Evolutionary conservation across 2,329 filamentous ascomycete species (phyloP).

Genomic region (Dactylellina cionopaga): DNA sequence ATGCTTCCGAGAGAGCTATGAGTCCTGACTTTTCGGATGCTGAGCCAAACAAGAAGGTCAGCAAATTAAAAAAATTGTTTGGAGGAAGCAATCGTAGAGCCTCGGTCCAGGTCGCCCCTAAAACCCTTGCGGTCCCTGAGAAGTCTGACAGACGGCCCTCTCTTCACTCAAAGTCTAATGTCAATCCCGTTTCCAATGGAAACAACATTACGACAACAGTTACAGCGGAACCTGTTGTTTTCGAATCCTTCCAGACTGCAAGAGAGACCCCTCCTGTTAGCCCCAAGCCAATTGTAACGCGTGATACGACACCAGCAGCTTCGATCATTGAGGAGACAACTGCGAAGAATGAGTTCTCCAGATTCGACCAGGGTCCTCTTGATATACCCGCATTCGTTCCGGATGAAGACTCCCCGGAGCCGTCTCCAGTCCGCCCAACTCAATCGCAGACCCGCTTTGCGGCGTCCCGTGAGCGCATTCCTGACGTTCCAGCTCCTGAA

Average conservation of each 20-base stretch:
- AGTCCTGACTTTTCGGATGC: slow-evolving; percentile 57
- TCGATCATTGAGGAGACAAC: slow-evolving; percentile 40
- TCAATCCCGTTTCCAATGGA: slow-evolving; percentile 17
- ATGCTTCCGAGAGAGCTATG: slow-evolving; percentile 56
- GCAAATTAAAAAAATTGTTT: slow-evolving; percentile 41
- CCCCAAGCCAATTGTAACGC: slow-evolving; percentile 39
- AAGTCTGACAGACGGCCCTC: slow-evolving; percentile 44
- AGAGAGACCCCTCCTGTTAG: slow-evolving; percentile 21
- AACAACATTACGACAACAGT: slow-evolving; percentile 13
- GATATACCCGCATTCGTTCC: slow-evolving; percentile 83
- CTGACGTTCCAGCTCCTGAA: slow-evolving; percentile 25
- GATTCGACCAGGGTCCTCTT: slow-evolving; percentile 89
- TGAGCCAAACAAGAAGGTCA: slow-evolving; percentile 54
- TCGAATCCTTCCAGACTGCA: slow-evolving; percentile 32
- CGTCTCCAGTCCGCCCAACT: slow-evolving; percentile 61
- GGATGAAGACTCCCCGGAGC: slow-evolving; percentile 62
- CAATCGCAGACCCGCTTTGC: slow-evolving; percentile 47
- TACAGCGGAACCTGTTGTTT: slow-evolving; percentile 13
- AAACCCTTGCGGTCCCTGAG: slow-evolving; percentile 28
- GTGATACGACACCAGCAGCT: slow-evolving; percentile 40
- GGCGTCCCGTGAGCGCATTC: slow-evolving; percentile 29
- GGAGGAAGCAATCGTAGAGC: slow-evolving; percentile 38
- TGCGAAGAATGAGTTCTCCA: slow-evolving; percentile 65
- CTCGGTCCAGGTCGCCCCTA: slow-evolving; percentile 38
- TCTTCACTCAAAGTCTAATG: slow-evolving; percentile 25